Evolutionary conservation across 176 grass and related monocot species (phyloP).

Genomic region (Musa beccarii): DNA sequence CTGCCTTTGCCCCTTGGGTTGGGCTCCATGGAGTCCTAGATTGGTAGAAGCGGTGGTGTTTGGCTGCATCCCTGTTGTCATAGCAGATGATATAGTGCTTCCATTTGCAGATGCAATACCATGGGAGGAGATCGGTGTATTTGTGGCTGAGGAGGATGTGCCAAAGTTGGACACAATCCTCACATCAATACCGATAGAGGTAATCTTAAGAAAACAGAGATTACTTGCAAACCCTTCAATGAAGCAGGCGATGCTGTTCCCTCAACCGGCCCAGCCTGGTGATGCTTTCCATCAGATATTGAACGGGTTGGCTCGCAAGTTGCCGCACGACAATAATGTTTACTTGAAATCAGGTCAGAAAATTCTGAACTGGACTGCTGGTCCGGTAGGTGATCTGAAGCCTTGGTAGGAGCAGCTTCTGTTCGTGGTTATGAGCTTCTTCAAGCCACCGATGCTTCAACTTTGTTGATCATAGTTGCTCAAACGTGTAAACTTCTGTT

Average conservation of each 20-base stretch:
- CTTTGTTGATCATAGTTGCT: too few species aligned
- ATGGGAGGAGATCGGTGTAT: constrained; percentile 92
- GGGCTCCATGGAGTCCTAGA: constrained; percentile 96
- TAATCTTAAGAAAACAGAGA: constrained; percentile 91
- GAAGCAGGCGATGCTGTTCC: constrained; percentile 91
- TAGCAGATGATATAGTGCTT: constrained; percentile 87
- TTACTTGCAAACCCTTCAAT: constrained; percentile 88
- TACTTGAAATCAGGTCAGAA: constrained; percentile 48
- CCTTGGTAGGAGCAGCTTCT: constrained; percentile 39
- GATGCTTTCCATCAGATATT: constrained; percentile 96
- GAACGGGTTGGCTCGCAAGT: constrained; percentile 85
- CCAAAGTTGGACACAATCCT: constrained; percentile 79
- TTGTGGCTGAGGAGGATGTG: constrained; percentile 79
- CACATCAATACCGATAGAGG: constrained; percentile 71
- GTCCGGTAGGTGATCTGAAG: constrained; percentile 81
- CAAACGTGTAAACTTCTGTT: too few species aligned
- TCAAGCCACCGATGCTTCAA: too few species aligned
- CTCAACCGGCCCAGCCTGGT: constrained; percentile 64
- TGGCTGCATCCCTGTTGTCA: constrained; percentile 91
- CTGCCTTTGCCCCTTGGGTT: constrained; percentile 87
- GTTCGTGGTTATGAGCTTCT: too few species aligned
- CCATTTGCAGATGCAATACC: constrained; percentile 94
- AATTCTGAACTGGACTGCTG: constrained; percentile 79
- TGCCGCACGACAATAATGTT: constrained; percentile 54
- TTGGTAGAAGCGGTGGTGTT: constrained; percentile 89